Conservation (phyloP, 257 asterid species). For the Nicotiana sylvestris region DNA sequence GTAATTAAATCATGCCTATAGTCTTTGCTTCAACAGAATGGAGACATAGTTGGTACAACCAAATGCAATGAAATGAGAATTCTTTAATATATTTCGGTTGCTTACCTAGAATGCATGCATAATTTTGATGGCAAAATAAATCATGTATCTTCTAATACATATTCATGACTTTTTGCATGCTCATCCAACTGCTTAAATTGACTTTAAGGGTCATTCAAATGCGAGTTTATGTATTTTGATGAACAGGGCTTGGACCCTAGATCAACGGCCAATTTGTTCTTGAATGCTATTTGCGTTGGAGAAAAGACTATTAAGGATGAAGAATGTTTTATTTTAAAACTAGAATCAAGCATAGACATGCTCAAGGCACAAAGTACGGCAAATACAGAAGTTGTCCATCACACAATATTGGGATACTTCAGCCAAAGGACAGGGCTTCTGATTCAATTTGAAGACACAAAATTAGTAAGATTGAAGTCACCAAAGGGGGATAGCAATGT, state of each 20-base stretch:
- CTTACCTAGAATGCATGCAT: background rate
- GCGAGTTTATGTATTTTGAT: background rate
- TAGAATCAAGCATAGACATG: slow-evolving; percentile 48
- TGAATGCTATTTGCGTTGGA: slow-evolving; percentile 65
- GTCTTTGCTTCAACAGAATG: background rate
- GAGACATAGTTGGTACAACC: background rate
- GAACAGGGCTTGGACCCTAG: slow-evolving; percentile 78
- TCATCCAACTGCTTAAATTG: background rate
- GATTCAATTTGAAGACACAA: slow-evolving; percentile 67
- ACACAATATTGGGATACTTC: slow-evolving; percentile 88
- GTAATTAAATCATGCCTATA: background rate
- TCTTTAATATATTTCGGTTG: background rate
- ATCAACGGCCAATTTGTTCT: slow-evolving; percentile 78
- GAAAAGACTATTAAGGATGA: slow-evolving; percentile 56
- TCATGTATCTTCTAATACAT: background rate
- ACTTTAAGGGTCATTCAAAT: background rate
- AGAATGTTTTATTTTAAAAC: slow-evolving; percentile 65
- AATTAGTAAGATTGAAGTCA: slow-evolving; percentile 63
- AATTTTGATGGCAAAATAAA: background rate
- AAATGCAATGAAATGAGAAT: background rate
- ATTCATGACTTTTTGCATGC: background rate
- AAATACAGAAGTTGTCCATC: slow-evolving; percentile 63
- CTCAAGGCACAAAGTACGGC: slow-evolving; percentile 65
- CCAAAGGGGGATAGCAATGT: slow-evolving; percentile 37
- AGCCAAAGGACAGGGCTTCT: slow-evolving; percentile 83